Evolutionary conservation across 2,329 filamentous ascomycete species (phyloP), one percentile per base, ranked within the genome.

Genomic region (Aspergillus viridinutans): DNA sequence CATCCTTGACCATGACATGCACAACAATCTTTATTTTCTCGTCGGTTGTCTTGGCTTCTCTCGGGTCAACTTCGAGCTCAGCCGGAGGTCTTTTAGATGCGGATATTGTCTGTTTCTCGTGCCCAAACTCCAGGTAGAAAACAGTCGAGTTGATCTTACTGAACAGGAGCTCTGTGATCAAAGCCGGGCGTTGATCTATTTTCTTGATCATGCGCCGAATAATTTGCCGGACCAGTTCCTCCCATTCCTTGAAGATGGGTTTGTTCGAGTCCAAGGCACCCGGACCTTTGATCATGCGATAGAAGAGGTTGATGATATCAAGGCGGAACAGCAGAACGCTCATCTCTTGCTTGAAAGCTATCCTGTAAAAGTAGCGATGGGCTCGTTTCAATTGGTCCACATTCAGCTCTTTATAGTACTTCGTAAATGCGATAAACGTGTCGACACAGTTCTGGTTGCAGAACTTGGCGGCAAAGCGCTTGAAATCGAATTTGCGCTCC

Each of bases 401-500:
- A 53, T 86, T 83, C 10, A 99, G 81, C 62, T 99, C 94, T 43
- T 81, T 82, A 74, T 96, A 97, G 74, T 86, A 93, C 49, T 82
- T 84, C 0, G 87, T 85, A 61, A 97, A 92, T 3, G 85, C 80
- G 29, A 96, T 82, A 69, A 96, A 99, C 0, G 93, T 95, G 71
- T 97, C 88, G 49, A 99, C 85, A 25, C 92, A 92, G 53, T 84
- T 85, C 71, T 97, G 92, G 0, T 87, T 88, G 49, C 89, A 83
- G 67, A 97, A 97, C 54, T 89, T 89, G 29, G 84, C 81, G 10
- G 89, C 81, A 70, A 97, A 97, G 2, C 88, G 85, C 57, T 83
- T 85, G 70, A 99, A 99, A 75, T 97, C 91, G 71, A 99, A 99
- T 65, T 93, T 96, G 53, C 94, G 86, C 72, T 99, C 94, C 45